Evolutionary conservation across 2,329 filamentous ascomycete genomes (phyloP).

Genomic region (Ascochyta clinopodiicola): DNA sequence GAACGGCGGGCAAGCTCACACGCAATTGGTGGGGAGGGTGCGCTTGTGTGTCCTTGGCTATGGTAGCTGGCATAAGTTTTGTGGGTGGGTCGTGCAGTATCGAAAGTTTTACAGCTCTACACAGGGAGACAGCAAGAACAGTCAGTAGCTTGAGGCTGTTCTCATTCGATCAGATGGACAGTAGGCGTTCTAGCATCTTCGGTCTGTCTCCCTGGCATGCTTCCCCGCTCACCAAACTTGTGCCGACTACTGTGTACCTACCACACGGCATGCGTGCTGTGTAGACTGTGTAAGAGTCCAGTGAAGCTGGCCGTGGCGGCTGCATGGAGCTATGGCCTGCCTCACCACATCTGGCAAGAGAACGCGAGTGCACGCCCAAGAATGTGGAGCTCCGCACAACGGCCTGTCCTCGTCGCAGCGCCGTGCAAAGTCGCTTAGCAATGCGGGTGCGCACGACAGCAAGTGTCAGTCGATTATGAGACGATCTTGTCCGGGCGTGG

Average conservation of each 20-base stretch:
- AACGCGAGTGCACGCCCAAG: constrained; percentile 16
- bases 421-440: constrained; percentile 22
- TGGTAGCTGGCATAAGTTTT: too few relatives aligned
- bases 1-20: constrained; percentile 9
- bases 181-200: too few relatives aligned
- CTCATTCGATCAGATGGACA: too few relatives aligned
- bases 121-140: too few relatives aligned
- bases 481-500: constrained; percentile 20
- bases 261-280: too few relatives aligned
- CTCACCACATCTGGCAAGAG: constrained; percentile 16
- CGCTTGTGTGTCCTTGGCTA: constrained; percentile 6
- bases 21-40: constrained; percentile 31
- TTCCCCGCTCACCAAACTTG: too few relatives aligned
- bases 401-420: constrained; percentile 12
- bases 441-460: constrained; percentile 16
- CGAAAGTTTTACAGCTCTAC: too few relatives aligned
- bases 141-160: too few relatives aligned
- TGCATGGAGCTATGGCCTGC: constrained; percentile 31
- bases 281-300: constrained; percentile 8
- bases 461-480: constrained; percentile 33
- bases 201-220: too few relatives aligned
- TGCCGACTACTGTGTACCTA: too few relatives aligned
- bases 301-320: constrained; percentile 21
- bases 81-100: too few relatives aligned
- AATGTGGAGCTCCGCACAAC: constrained; percentile 25